Conservation (phyloP, 306 rosid genomes). For the Quercus suber region DNA sequence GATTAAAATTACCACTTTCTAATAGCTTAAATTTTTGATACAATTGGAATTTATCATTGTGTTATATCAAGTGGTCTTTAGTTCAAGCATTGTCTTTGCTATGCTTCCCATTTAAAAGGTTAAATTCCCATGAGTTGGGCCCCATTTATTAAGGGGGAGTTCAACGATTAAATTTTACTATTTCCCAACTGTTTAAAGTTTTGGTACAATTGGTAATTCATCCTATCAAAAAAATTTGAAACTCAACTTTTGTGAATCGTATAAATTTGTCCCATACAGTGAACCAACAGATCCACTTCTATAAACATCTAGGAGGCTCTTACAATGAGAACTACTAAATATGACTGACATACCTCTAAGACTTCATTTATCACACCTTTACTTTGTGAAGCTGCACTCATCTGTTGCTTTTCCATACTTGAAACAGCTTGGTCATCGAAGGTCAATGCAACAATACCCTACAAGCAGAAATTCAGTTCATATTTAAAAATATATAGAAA, state of each 20-base stretch:
- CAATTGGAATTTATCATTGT: too few species aligned
- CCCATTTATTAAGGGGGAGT: too few species aligned
- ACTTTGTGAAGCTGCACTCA: conserved; percentile 53
- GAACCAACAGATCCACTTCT: background rate
- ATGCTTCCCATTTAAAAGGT: too few species aligned
- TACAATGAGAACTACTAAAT: background rate
- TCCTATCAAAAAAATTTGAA: background rate
- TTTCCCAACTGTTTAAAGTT: too few species aligned
- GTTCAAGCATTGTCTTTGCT: too few species aligned
- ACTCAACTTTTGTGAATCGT: background rate
- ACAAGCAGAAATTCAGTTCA: conserved; percentile 13
- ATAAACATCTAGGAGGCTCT: background rate
- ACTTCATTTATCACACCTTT: conserved; percentile 86
- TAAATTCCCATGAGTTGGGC: too few species aligned
- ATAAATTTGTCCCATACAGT: background rate
- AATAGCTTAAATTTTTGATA: too few species aligned
- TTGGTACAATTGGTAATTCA: too few species aligned
- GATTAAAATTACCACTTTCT: too few species aligned
- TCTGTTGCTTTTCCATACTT: conserved; percentile 63
- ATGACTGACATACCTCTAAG: conserved; percentile 58
- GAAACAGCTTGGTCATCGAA: conserved; percentile 84
- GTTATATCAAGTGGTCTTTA: too few species aligned
- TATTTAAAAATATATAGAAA: background rate
- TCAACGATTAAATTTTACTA: too few species aligned
- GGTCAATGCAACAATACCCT: conserved; percentile 98